Evolutionary conservation across 2,329 filamentous ascomycete species (phyloP), one percentile per base, ranked within the genome.

Genomic region (Neopestalotiopsis sp.): DNA sequence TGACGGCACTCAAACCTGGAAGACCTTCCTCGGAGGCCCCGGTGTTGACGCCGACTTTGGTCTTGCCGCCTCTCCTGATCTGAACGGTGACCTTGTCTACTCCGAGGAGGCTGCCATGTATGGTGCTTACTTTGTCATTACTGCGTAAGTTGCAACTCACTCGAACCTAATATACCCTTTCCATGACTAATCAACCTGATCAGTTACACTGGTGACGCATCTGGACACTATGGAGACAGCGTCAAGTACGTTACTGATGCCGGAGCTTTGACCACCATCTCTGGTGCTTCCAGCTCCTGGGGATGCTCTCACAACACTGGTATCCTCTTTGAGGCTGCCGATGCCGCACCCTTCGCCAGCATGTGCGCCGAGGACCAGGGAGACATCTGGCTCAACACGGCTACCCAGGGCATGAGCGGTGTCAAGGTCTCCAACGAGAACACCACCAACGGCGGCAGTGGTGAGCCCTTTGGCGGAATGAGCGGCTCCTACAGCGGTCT

Each of bases 291-390:
- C 58, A 88, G 84, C 68, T 81, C 82, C 14, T 90, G 88, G 84
- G 89, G 88, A 20, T 91, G 89, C 81, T 88, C 85, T 5, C 88
- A 90, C 82, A 91, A 91, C 79, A 90, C 88, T 1, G 89, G 89
- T 68, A 90, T 91, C 67, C 88, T 87, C 5, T 85, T 91, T 67
- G 89, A 90, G 75, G 87, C 84, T 20, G 87, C 88, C 24, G 87
- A 89, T 64, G 84, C 81, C 14, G 80, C 85, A 20, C 89, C 89
- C 4, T 90, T 88, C 70, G 86, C 88, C 28, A 86, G 83, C 66
- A 80, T 90, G 69, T 90, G 88, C 72, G 85, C 88, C 20, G 88
- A 90, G 72, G 89, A 90, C 71, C 88, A 90, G 75, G 89, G 88
- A 28, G 86, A 84, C 57, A 88, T 91, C 78, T 90, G 88, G 88